A percentile compares a stretch with the other conserved stretches of the same genome.
These are phyloP conservation scores for Leccinum arenicola DNA, from an alignment of 768 basidiomycete species.

Conservation along the genomic window DNA sequence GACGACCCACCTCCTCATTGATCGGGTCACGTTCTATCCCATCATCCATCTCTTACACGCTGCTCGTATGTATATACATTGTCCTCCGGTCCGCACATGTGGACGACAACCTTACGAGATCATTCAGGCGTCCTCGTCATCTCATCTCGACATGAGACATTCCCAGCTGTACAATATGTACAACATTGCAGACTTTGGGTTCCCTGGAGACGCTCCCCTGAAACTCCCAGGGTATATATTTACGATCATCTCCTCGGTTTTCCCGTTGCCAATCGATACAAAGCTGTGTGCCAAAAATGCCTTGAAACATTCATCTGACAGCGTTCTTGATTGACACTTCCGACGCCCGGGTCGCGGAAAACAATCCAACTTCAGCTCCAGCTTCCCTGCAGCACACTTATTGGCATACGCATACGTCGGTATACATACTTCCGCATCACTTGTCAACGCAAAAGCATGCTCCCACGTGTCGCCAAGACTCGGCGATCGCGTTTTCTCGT, in stretches of 20 bases:
- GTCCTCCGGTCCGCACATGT: not conserved
- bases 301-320: slow-evolving; percentile 19
- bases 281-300: slow-evolving; percentile 13
- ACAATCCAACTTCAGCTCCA: not conserved
- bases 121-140: not conserved
- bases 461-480: not conserved
- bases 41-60: not conserved
- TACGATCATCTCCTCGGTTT: slow-evolving; percentile 18
- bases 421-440: not conserved
- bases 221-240: slow-evolving; percentile 2
- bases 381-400: not conserved
- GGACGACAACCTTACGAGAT: not conserved
- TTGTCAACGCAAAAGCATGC: not conserved
- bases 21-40: not conserved
- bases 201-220: not conserved
- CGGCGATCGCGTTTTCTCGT: not conserved
- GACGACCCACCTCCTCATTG: not conserved
- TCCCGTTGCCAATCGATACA: slow-evolving; percentile 3
- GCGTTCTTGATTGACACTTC: slow-evolving; percentile 9
- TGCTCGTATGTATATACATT: not conserved
- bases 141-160: slow-evolving; percentile 1
- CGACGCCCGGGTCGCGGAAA: slow-evolving; percentile 5
- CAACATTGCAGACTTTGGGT: not conserved
- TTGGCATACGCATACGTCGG: not conserved
- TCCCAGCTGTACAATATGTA: not conserved